Percentiles rank a stretch among this genome's conserved stretches.
phyloP scores from a whole-genome alignment of 2,329 filamentous ascomycete species.

The Aureobasidium mangrovei region DNA sequence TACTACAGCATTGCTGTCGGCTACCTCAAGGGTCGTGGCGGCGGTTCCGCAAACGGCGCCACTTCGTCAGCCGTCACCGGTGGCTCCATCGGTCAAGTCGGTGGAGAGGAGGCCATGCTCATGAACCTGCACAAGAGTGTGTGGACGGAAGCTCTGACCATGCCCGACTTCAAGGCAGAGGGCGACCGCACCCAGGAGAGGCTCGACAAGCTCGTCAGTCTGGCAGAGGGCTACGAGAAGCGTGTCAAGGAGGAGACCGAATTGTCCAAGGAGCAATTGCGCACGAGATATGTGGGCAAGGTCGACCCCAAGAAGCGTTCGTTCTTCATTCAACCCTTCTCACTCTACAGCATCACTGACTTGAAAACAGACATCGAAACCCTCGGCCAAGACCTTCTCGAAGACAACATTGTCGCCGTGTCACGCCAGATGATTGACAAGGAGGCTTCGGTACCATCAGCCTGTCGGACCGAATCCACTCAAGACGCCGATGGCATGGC shows the following conservation, averaged over 20 bases:
- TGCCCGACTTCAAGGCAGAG: conserved; percentile 89
- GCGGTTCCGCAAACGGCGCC: conserved; percentile 7
- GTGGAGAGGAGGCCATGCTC: conserved; percentile 96
- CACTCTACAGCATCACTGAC: neutral
- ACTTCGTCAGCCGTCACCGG: conserved; percentile 2
- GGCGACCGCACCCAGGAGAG: conserved; percentile 78
- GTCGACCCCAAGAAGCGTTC: conserved; percentile 94
- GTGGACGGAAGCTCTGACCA: conserved; percentile 94
- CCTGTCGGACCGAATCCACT: conserved; percentile 42
- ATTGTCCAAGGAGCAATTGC: conserved; percentile 91
- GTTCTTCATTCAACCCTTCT: conserved; percentile 21
- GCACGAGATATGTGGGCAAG: conserved; percentile 98
- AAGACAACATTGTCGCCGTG: conserved; percentile 99
- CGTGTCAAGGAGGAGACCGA: conserved; percentile 98
- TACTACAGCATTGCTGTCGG: conserved; percentile 99
- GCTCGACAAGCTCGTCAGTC: conserved; percentile 74
- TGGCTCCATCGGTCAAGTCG: conserved; percentile 8
- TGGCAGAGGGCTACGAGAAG: conserved; percentile 97
- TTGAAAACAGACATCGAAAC: conserved; percentile 65
- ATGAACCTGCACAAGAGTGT: conserved; percentile 99
- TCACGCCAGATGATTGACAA: conserved; percentile 99
- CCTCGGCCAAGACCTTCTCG: conserved; percentile 90
- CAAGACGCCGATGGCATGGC: conserved; percentile 40
- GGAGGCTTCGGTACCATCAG: conserved; percentile 74
- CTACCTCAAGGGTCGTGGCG: conserved; percentile 62